A percentile compares a stretch with the other conserved stretches of the same genome.
Evolutionary conservation across 2,329 filamentous ascomycete genomes (phyloP).

Genomic region (Aspergillus terreus): DNA sequence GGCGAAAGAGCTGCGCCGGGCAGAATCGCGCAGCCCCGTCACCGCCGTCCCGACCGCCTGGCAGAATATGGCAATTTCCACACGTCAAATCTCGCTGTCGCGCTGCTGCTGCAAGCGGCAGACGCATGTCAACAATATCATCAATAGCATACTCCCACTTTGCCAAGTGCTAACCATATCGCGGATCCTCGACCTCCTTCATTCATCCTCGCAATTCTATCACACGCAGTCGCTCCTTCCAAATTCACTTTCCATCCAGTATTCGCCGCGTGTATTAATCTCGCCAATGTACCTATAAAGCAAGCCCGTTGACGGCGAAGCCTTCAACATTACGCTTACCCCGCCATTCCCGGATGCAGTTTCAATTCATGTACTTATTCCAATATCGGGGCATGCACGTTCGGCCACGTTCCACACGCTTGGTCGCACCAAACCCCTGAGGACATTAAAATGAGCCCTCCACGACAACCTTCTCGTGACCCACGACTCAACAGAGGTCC

Average conservation of each 20-base stretch:
- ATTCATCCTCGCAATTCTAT: too few species aligned
- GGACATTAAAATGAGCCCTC: background rate
- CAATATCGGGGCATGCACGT: background rate
- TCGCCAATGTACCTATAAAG: too few species aligned
- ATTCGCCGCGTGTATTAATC: too few species aligned
- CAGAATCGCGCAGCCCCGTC: conserved; percentile 11
- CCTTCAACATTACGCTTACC: too few species aligned
- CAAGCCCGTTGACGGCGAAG: too few species aligned
- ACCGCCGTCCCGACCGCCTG: conserved; percentile 20
- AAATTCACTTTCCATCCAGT: too few species aligned
- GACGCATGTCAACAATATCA: background rate
- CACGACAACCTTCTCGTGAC: conserved; percentile 14
- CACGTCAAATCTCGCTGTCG: background rate
- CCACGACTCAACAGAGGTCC: conserved; percentile 15
- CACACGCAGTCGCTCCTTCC: too few species aligned
- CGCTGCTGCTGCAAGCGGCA: background rate
- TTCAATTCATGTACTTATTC: too few species aligned
- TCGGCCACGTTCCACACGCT: background rate
- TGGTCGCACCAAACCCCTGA: background rate
- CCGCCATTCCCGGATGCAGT: too few species aligned
- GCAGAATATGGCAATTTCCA: conserved; percentile 19
- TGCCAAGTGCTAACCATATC: too few species aligned
- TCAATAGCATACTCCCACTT: too few species aligned
- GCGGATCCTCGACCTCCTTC: too few species aligned
- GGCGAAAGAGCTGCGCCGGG: conserved; percentile 13